These are phyloP conservation scores for Leptographium radiaticola DNA, from an alignment of 2,329 filamentous ascomycete species.

Conservation along the genomic window DNA sequence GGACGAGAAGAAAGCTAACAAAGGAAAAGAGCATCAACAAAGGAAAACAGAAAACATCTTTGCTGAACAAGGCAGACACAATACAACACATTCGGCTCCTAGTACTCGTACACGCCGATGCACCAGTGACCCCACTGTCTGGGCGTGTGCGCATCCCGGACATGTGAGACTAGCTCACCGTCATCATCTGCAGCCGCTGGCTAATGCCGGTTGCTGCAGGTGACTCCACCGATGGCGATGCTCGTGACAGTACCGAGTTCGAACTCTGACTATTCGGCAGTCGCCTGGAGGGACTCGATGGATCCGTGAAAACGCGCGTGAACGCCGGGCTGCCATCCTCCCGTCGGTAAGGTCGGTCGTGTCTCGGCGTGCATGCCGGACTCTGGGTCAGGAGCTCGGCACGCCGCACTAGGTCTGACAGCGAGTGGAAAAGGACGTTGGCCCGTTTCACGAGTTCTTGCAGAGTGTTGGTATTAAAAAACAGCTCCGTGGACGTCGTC, in stretches of 20 bases:
- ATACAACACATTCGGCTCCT: not conserved
- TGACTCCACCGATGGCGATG: constrained; percentile 33
- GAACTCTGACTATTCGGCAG: constrained; percentile 39
- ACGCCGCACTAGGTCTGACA: constrained; percentile 47
- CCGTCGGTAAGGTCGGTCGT: constrained; percentile 25
- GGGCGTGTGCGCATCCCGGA: not conserved
- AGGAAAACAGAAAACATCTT: not conserved
- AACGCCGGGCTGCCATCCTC: constrained; percentile 53
- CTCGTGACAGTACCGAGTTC: constrained; percentile 32
- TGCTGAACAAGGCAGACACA: not conserved
- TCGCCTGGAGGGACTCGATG: constrained; percentile 40
- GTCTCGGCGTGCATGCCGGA: constrained; percentile 36
- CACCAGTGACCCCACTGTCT: not conserved
- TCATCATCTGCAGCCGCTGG: constrained; percentile 52
- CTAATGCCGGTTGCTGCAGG: constrained; percentile 37
- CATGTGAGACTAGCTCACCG: constrained; percentile 32
- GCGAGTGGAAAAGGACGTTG: constrained; percentile 41
- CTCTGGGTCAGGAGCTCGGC: constrained; percentile 46
- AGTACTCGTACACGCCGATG: not conserved
- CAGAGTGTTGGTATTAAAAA: constrained; percentile 58
- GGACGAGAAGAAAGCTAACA: not conserved
- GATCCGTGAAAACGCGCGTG: constrained; percentile 52
- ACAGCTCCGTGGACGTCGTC: constrained; percentile 36
- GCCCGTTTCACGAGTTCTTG: constrained; percentile 52
- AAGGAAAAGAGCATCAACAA: not conserved